Percentiles rank a stretch among this genome's conserved stretches.
Conservation (phyloP, 2,329 filamentous ascomycete genomes). For the Pestalotiopsis fici region DNA sequence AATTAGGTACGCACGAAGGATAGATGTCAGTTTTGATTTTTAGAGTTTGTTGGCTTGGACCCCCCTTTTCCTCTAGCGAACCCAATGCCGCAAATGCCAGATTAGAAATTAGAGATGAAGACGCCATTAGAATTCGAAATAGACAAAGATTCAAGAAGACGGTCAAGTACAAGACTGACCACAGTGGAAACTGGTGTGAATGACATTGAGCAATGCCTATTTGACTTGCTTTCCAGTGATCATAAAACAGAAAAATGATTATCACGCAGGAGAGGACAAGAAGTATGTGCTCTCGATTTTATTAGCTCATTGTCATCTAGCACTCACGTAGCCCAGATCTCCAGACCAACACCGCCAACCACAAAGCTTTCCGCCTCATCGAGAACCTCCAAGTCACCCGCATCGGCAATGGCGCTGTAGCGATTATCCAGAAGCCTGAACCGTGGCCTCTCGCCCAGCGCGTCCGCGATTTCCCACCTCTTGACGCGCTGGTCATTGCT, state of each 20-base stretch:
- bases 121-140: background rate
- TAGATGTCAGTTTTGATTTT: background rate
- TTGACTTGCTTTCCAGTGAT: no score
- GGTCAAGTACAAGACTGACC: background rate
- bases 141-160: background rate
- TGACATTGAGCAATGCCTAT: no score
- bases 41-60: background rate
- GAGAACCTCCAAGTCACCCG: slow-evolving; percentile 51
- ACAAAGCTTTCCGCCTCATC: slow-evolving; percentile 11
- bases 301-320: background rate
- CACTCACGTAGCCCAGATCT: slow-evolving; percentile 10
- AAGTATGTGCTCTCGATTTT: no score
- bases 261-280: no score
- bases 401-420: slow-evolving; percentile 63
- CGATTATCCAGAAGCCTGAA: slow-evolving; percentile 47
- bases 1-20: background rate
- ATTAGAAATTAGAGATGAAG: background rate
- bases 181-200: background rate
- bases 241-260: no score
- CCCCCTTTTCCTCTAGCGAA: background rate
- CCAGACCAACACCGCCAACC: slow-evolving; percentile 11
- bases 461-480: slow-evolving; percentile 44
- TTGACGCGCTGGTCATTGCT: slow-evolving; percentile 66
- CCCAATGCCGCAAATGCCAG: background rate
- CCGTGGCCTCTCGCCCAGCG: slow-evolving; percentile 15